phyloP scores from a whole-genome alignment of 225 moss, liverwort and hornwort genomes.

The Polytrichum commune region DNA sequence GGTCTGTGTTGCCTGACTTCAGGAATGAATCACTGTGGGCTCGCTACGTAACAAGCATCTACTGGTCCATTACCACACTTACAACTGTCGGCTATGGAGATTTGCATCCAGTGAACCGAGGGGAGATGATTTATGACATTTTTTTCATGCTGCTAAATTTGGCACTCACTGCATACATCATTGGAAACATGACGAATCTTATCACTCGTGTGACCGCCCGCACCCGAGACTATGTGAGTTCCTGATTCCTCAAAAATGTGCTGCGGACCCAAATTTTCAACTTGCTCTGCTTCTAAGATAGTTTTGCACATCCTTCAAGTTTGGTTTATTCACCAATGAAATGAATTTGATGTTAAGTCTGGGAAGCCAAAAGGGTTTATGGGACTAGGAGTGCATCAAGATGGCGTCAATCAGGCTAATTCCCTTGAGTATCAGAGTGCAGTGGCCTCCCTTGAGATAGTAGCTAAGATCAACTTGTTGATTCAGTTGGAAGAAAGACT shows the following conservation, averaged over 20 bases:
- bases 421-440: too few relatives aligned
- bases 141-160: constrained; percentile 89
- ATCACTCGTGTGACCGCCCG: constrained; percentile 83
- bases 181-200: constrained; percentile 99
- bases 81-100: constrained; percentile 96
- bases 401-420: too few relatives aligned
- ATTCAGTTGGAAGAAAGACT: too few relatives aligned
- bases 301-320: too few relatives aligned
- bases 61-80: constrained; percentile 94
- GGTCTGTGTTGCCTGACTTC: constrained; percentile 52
- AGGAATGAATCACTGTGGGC: constrained; percentile 35
- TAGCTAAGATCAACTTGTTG: too few relatives aligned
- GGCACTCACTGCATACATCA: constrained; percentile 84
- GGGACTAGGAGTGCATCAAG: too few relatives aligned
- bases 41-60: constrained; percentile 74
- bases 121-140: constrained; percentile 81
- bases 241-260: not conserved
- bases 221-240: constrained; percentile 83
- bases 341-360: too few relatives aligned
- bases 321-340: too few relatives aligned
- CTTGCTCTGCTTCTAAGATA: too few relatives aligned
- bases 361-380: too few relatives aligned
- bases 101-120: constrained; percentile 76
- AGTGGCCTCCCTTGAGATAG: too few relatives aligned
- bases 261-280: too few relatives aligned